Evolutionary conservation across 2,329 filamentous ascomycete species (phyloP), one percentile per base, ranked within the genome.

Genomic region (Fusarium goolgardi): DNA sequence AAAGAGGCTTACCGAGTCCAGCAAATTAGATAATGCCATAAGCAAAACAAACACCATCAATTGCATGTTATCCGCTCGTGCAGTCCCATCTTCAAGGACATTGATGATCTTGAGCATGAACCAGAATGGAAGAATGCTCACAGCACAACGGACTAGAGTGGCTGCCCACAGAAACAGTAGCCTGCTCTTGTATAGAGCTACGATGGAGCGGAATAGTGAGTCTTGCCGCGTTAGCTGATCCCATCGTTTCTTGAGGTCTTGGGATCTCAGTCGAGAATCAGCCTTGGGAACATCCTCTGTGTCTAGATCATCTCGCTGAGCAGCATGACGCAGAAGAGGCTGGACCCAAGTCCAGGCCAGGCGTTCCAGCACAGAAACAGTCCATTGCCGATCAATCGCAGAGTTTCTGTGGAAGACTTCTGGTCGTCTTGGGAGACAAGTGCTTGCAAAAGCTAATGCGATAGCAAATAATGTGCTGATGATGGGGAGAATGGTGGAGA

Each of bases 81-180:
- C 83, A 1, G 75, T 75, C 6, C 84, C 81, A 9, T 73, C 75
- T 76, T 94, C 90, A 8, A 94, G 81, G 2, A 86, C 81, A 31
- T 81, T 82, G 18, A 94, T 82, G 11, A 94, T 84, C 44, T 86
- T 84, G 62, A 89, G 83, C 63, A 92, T 86, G 31, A 90, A 85
- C 75, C 89, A 86, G 71, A 93, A 91, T 0, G 91, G 91, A 0
- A 86, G 84, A 63, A 93, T 89, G 63, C 87, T 88, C 25, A 90
- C 73, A 25, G 89, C 69, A 8, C 86, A 85, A 16, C 83, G 81
- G 6, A 83, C 59, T 1, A 87, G 63, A 10, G 86, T 87, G 6
- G 91, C 74, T 4, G 78, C 34, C 80, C 86, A 89, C 75, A 93
- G 89, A 7, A 85, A 47, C 1, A 82, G 70, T 35, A 94, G 81